Base-by-base conservation (phyloP, 2,329 filamentous ascomycete species). In the Aspergillus flavus region DNA sequence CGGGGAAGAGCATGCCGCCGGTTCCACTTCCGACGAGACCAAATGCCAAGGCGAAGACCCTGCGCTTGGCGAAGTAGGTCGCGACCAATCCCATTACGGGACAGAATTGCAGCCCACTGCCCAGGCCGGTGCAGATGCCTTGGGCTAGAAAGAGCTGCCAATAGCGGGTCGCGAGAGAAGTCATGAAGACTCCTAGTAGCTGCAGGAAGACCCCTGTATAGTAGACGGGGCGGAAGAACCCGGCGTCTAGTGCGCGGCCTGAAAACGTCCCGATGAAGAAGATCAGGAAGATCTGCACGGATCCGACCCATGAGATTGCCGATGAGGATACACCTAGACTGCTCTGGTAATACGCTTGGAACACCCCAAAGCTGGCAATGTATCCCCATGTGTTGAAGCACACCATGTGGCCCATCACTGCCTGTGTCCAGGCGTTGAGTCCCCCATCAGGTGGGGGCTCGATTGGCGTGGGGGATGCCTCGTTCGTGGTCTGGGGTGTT, bases 71-170 rank as follows among this genome's bases (percentile, higher is more conserved):
- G 62, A 87, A 84, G 68, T 87, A 88, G 2, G 86, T 73, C 1
- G 83, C 52, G 10, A 54, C 52, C 30, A 54, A 23, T 14, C 52
- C 52, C 52, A 54, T 54, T 3, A 54, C 52, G 21, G 52, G 52
- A 5, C 52, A 54, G 32, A 54, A 54, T 12, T 54, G 52, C 6
- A 77, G 68, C 4, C 83, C 80, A 10, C 71, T 74, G 2, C 83
- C 84, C 0, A 88, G 58, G 1, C 86, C 86, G 65, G 84, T 77
- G 63, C 82, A 83, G 36, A 82, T 75, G 2, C 85, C 86, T 70
- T 87, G 86, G 1, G 83, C 76, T 14, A 87, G 76, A 43, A 87
- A 76, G 46, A 87, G 72, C 67, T 86, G 82, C 81, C 81, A 86
- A 74, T 86, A 86, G 57, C 74, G 66, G 10, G 55, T 60, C 26